Conservation (phyloP, 1,139 yeast species). For the Hyphopichia buzzinii region DNA sequence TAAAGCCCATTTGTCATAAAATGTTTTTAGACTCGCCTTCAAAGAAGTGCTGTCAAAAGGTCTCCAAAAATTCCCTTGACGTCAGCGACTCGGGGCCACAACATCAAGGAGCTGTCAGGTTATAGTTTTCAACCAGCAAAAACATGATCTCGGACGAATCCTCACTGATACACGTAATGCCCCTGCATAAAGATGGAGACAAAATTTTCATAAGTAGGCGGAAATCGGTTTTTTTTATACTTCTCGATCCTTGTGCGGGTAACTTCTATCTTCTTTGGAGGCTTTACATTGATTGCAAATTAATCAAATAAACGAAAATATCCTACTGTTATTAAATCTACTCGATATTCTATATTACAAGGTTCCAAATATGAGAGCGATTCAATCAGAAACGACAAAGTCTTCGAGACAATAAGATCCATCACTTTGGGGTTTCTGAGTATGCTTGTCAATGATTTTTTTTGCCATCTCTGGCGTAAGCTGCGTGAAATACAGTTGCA, state of each 20-base stretch:
- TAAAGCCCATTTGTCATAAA: neutral
- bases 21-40: slow-evolving; percentile 20
- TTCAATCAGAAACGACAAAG: neutral
- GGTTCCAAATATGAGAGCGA: too few relatives aligned
- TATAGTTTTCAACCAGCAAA: slow-evolving; percentile 99
- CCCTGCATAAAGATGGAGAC: slow-evolving; percentile 97
- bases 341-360: too few relatives aligned
- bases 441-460: neutral
- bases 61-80: slow-evolving; percentile 79
- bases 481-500: neutral
- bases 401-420: neutral
- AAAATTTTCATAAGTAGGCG: slow-evolving; percentile 19
- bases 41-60: slow-evolving; percentile 27
- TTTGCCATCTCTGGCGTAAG: neutral
- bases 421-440: neutral
- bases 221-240: slow-evolving; percentile 7
- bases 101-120: slow-evolving; percentile 94
- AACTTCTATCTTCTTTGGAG: too few relatives aligned
- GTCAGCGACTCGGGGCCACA: slow-evolving; percentile 44
- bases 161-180: slow-evolving; percentile 99
- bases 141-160: slow-evolving; percentile 99
- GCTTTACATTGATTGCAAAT: too few relatives aligned
- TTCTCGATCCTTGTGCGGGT: slow-evolving; percentile 10
- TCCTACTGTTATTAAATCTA: too few relatives aligned
- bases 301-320: too few relatives aligned